Base-by-base conservation (phyloP, 2,329 filamentous ascomycete species). In the Mycosphaerelloides madeirae region DNA sequence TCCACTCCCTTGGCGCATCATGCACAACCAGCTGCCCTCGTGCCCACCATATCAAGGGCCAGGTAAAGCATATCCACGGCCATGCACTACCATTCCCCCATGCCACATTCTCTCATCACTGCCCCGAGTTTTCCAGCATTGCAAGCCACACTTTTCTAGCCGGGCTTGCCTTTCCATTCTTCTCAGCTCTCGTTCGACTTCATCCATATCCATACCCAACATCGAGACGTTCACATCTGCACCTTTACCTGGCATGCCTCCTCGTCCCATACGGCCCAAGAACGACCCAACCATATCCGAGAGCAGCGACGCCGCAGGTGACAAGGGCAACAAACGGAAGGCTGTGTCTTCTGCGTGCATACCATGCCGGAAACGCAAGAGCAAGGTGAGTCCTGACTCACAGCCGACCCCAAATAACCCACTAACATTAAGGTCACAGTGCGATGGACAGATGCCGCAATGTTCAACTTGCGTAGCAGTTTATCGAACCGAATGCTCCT, bases 391-490 rank as follows among this genome's bases (percentile, higher is more conserved):
- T 46, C 3, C 22, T 14, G 13, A 29, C n/a, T 15, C 25, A 8
- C 9, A 15, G 29, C 19, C 15, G 13, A 38, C 6, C 9, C 11
- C 3, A 18, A 16, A 31, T 25, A 40, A 14, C 15, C 19, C 37
- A 29, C 48, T 50, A 31, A 48, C 45, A 28, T 14, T 11, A 48
- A 29, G 53, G 20, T 29, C 20, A 32, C 51, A 76, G 72, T 77
- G 74, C 55, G 73, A 77, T 58, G 73, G 73, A 29, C 62, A 64
- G 25, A 60, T 66, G 11, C 74, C 73, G 28, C 58, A 68, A 6
- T 77, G 74, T 58, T 72, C 72, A 16, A 75, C 74, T 9, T 77
- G 74, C 52, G 66, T 64, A 7, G 70, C 71, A 15, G 72, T 77
- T 8, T 77, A 76, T 57, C 65, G 68, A 41, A 74, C 72, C 9